Evolutionary conservation across 108 stramenopile genomes (phyloP), one percentile per base, ranked within the genome.

Genomic region (Skeletonema tropicum): DNA sequence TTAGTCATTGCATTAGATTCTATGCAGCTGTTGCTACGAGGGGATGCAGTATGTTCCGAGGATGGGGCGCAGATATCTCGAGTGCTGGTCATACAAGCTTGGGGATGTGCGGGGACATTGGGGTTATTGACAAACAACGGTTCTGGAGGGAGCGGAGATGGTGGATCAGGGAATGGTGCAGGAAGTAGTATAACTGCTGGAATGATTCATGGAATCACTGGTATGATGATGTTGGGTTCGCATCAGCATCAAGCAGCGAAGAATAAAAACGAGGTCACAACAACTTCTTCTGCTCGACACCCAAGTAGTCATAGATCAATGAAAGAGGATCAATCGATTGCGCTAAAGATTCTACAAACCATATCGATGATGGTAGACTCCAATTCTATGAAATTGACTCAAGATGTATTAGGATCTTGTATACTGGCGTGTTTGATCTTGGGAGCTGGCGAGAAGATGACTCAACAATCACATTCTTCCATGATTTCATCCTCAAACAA

Each of bases 11-110:
- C 87, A 17, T 79, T 95, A 55, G 86, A 89, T 11, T 83, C 85
- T 25, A 91, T 95, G 66, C 82, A 87, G 64, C 73, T 77, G 1
- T 70, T 95, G 55, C 74, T 95, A 66, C 74, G 88, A 62, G 92
- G 92, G 48, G 83, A 95, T 78, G 94, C 94, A 7, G 87, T 95
- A n/a, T 84, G 85, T 68, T 81, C 86, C 0, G 83, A 79, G 2
- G 94, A 95, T 76, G 90, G 85, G 38, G 82, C 83, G 58, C 80
- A 92, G 57, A 79, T 95, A 62, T 79, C 87, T 12, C 80, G 90
- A 13, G 92, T 91, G n/a, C 85, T 92, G 85, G 84, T 73, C 33
- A 90, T 92, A 68, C 92, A 92, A 71, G 91, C 90, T 7, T 85
- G 89, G 76, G 89, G 88, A 23, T 85, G 83, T 71, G 79, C 79